Conservation (phyloP, 306 rosid species). For the Vigna reflexopilosa region DNA sequence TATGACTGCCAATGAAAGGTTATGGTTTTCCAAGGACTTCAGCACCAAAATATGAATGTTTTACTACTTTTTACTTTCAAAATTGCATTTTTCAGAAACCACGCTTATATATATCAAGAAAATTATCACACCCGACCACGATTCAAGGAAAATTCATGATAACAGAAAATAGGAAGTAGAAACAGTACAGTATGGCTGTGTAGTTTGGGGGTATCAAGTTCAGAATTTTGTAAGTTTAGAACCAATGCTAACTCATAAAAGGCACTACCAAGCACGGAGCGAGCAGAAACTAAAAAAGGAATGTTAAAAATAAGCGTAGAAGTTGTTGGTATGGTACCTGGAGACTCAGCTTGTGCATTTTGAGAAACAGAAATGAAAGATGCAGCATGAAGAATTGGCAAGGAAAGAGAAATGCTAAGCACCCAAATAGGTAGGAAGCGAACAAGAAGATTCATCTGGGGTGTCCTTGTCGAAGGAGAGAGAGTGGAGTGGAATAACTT, state of each 20-base stretch:
- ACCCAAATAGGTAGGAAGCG: constrained; percentile 58
- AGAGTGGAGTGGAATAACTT: constrained; percentile 24
- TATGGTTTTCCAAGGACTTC: constrained; percentile 16
- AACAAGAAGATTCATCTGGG: constrained; percentile 56
- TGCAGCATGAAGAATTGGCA: constrained; percentile 53
- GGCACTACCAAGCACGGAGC: constrained; percentile 19
- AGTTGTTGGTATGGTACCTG: constrained; percentile 58
- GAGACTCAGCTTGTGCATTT: constrained; percentile 73
- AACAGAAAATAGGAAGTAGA: constrained; percentile 13
- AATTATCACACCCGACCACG: background rate
- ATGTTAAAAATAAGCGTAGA: background rate
- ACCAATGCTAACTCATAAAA: constrained; percentile 33
- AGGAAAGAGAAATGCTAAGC: constrained; percentile 44
- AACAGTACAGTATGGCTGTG: background rate
- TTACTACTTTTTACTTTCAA: constrained; percentile 28
- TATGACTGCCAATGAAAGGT: constrained; percentile 31
- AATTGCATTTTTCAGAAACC: constrained; percentile 40
- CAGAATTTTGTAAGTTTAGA: constrained; percentile 28
- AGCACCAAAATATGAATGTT: constrained; percentile 19
- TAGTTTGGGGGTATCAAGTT: constrained; percentile 38
- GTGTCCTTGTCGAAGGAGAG: constrained; percentile 38
- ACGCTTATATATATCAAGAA: background rate
- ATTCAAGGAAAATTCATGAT: constrained; percentile 17
- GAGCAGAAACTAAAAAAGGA: constrained; percentile 6
- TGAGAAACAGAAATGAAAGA: constrained; percentile 53